phyloP scores from a whole-genome alignment of 73 alveolate genomes.

The Paramecium biaurelia region DNA sequence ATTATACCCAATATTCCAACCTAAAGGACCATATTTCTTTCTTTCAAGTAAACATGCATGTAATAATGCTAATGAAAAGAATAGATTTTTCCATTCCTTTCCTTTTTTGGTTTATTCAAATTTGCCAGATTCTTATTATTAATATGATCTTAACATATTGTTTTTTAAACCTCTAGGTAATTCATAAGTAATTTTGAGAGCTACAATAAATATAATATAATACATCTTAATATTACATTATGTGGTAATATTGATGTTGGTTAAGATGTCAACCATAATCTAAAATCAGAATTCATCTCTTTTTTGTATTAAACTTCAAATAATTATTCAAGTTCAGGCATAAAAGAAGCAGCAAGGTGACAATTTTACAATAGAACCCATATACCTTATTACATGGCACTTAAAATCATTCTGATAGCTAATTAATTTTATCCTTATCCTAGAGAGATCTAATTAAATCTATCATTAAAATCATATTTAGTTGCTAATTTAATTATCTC shows the following conservation, averaged over 20 bases:
- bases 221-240: conserved; percentile 90
- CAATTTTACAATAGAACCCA: conserved; percentile 97
- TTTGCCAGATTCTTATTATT: conserved; percentile 7
- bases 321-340: conserved; percentile 92
- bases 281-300: conserved; percentile 83
- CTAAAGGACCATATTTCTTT: conserved; percentile 95
- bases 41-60: conserved; percentile 96
- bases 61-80: conserved; percentile 94
- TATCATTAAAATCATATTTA: conserved; percentile 72
- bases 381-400: conserved; percentile 85
- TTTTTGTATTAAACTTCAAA: conserved; percentile 74
- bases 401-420: conserved; percentile 89
- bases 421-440: conserved; percentile 90
- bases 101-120: conserved; percentile 74
- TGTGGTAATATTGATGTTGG: conserved; percentile 95
- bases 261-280: conserved; percentile 96
- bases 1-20: conserved; percentile 95
- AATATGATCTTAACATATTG: conserved; percentile 83
- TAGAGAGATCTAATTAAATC: conserved; percentile 78
- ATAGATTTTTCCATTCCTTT: conserved; percentile 91
- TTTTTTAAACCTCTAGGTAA: conserved; percentile 95
- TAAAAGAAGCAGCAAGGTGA: conserved; percentile 91
- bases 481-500: neutral
- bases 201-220: neutral
- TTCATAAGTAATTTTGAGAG: conserved; percentile 89